Evolutionary conservation across 306 rosid genomes (phyloP).

Genomic region (Ormosia semicastrata): DNA sequence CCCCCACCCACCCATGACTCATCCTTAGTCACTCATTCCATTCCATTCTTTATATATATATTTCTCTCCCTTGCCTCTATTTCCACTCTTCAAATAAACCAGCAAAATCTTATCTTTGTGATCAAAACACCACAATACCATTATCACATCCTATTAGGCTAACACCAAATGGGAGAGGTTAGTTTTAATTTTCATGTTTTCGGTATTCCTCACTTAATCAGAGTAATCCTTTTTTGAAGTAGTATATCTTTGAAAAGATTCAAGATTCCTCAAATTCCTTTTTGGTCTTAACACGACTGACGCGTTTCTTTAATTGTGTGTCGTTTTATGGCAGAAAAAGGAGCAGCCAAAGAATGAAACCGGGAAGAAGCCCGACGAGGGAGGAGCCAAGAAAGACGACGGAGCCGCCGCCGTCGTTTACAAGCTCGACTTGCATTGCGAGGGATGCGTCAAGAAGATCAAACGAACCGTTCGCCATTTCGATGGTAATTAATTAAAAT

Average conservation of each 20-base stretch:
- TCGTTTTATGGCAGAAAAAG: conserved; percentile 51
- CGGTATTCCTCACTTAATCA: neutral
- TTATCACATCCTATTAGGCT: neutral
- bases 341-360: conserved; percentile 48
- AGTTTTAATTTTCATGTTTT: conserved; percentile 3
- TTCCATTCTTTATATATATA: conserved; percentile 30
- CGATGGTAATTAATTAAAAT: conserved; percentile 39
- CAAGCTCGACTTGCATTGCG: conserved; percentile 81
- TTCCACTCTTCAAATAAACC: conserved; percentile 34
- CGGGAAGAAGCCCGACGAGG: conserved; percentile 60
- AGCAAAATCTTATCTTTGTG: conserved; percentile 13
- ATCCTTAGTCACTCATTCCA: neutral
- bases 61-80: conserved; percentile 10
- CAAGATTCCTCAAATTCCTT: neutral
- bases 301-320: neutral
- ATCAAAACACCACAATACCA: neutral
- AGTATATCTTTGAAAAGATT: neutral
- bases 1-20: conserved; percentile 28
- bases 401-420: conserved; percentile 48
- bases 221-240: neutral
- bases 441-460: conserved; percentile 78
- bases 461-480: conserved; percentile 55
- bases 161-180: conserved; percentile 69
- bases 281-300: conserved; percentile 8
- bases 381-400: conserved; percentile 58